phyloP scores from a whole-genome alignment of 2,329 filamentous ascomycete genomes.

The Paecilomyces fulvus region DNA sequence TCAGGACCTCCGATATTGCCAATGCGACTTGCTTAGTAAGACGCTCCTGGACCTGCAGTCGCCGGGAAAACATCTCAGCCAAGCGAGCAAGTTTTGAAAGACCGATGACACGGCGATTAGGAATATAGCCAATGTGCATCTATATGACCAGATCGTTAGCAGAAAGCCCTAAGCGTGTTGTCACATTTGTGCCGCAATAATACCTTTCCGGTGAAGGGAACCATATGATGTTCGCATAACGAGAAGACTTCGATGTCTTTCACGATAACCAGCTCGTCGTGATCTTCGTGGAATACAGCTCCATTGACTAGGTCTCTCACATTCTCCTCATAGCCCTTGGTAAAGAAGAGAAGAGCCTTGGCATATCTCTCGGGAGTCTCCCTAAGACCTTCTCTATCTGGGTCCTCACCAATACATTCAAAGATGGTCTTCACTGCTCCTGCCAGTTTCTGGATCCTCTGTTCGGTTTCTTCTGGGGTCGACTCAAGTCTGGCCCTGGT shows the following conservation, averaged over 20 bases:
- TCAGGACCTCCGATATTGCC: conserved; percentile 83
- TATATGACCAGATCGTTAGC: conserved; percentile 26
- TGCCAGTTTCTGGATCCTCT: conserved; percentile 51
- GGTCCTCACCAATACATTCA: conserved; percentile 59
- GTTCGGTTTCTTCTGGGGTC: conserved; percentile 49
- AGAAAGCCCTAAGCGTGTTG: conserved; percentile 7
- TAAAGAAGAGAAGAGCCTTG: conserved; percentile 92
- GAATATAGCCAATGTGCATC: conserved; percentile 99
- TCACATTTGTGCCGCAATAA: conserved; percentile 5
- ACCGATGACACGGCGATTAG: conserved; percentile 80
- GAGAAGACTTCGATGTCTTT: conserved; percentile 96
- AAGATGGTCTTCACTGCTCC: conserved; percentile 56
- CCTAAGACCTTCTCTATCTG: conserved; percentile 54
- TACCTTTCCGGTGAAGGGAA: conserved; percentile 93
- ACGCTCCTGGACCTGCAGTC: conserved; percentile 92
- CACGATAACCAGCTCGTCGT: conserved; percentile 95
- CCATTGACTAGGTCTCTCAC: conserved; percentile 83
- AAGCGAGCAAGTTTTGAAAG: conserved; percentile 93
- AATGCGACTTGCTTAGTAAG: conserved; percentile 93
- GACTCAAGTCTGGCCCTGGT: conserved; percentile 47
- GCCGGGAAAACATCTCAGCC: conserved; percentile 90
- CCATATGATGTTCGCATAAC: conserved; percentile 93
- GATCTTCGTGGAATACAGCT: conserved; percentile 91
- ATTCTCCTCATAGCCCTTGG: conserved; percentile 94
- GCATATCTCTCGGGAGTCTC: conserved; percentile 77